Base-by-base conservation (phyloP, 768 basidiomycete species). In the Daedaleopsis nitida region DNA sequence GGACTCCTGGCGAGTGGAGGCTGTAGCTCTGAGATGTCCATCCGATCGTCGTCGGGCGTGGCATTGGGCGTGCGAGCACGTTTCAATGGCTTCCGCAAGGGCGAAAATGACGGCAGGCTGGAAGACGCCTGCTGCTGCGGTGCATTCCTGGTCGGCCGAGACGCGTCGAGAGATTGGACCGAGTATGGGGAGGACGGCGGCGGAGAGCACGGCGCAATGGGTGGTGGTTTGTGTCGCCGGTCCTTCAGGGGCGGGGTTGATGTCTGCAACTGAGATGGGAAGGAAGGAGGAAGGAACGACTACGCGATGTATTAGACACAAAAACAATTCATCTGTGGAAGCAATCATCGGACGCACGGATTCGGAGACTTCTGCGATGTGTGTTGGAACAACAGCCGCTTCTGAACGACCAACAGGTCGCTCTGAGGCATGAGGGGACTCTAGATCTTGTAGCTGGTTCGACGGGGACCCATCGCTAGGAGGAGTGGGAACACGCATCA, bases 261-360 rank as follows among this genome's bases (percentile, higher is more conserved):
- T 27, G 83, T 85, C 35, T 73, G 67, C 21, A 86, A 69, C 58
- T 83, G 74, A 12, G 79, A 74, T 34, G 82, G 80, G 65, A 86
- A 86, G 8, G 85, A 86, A 4, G 84, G 84, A 1, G 83, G 83
- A 19, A 82, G 70, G 59, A 79, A 83, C n/a, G 74, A 72, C 83
- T 79, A 62, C 65, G 45, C 32, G 27, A 43, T 52, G 32, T 48
- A 52, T 23, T 63, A 53, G 50, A 35, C 53, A 66, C 19, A 63
- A 52, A 35, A 54, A 66, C 19, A 63, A 57, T 53, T 38, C 24
- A 43, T 65, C 48, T 60, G 62, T 49, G 19, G 49, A 27, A 21
- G 34, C 42, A 55, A 39, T 21, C 17, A 19, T 13, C 19, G 19
- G 17, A 66, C 78, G 67, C 63, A 79, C 78, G 63, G 70, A 70